These are phyloP conservation scores for Salmacisia buchloeana DNA, from an alignment of 1,284 basidiomycete species.

Conservation along the genomic window DNA sequence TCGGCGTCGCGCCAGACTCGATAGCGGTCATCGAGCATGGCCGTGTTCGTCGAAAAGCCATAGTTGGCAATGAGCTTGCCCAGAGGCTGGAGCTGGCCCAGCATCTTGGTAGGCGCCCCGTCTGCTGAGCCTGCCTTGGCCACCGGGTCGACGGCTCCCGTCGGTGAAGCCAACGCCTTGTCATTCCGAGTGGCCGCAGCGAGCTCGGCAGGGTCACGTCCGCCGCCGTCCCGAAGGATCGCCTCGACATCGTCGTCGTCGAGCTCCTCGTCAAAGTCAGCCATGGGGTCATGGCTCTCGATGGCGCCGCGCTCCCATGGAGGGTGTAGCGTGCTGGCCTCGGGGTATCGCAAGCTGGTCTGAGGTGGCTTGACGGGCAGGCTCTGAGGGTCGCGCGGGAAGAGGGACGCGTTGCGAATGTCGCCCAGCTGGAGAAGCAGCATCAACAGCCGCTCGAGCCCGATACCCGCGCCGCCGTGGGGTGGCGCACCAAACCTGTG, in stretches of 20 bases:
- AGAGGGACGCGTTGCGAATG: conserved; percentile 43
- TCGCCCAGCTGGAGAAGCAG: conserved; percentile 48
- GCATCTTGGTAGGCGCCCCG: conserved; percentile 17
- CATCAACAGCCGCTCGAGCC: conserved; percentile 47
- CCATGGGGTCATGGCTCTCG: neutral
- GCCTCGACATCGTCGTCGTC: neutral
- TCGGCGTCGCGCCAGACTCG: conserved; percentile 56
- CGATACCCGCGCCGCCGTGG: conserved; percentile 49
- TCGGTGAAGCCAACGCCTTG: too few species aligned
- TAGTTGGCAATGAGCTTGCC: conserved; percentile 58
- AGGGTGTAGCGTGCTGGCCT: conserved; percentile 30
- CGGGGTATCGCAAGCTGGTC: conserved; percentile 36
- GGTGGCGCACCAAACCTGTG: conserved; percentile 46
- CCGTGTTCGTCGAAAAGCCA: conserved; percentile 59
- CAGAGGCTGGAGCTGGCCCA: conserved; percentile 42
- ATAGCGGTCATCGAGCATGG: conserved; percentile 60
- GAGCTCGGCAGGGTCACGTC: neutral
- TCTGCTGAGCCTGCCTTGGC: conserved; percentile 3
- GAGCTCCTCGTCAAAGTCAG: neutral
- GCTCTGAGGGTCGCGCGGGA: conserved; percentile 46
- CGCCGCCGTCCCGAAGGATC: neutral
- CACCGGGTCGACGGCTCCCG: too few species aligned
- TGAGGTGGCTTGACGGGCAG: conserved; percentile 28
- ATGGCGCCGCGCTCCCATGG: neutral
- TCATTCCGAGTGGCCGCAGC: neutral